Base-by-base conservation (phyloP, 306 rosid species). In the Cicer cuneatum region DNA sequence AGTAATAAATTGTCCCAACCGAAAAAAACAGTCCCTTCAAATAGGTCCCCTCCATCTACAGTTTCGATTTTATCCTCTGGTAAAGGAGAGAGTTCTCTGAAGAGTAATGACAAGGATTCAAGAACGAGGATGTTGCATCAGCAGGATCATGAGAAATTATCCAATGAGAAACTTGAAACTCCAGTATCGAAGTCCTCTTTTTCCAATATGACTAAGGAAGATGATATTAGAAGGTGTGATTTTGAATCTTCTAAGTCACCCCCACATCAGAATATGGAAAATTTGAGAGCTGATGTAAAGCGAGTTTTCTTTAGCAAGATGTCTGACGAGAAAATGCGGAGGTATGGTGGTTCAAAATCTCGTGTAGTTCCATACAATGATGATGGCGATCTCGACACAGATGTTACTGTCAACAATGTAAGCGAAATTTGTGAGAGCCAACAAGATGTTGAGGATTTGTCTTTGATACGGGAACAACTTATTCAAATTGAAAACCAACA, bases 401-500 rank as follows among this genome's bases (percentile, higher is more conserved):
- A 84, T 81, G 79, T 62, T 71, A 59, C 58, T 29, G 72, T 59
- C 74, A 79, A 84, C 59, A 80, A 75, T 71, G 74, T 66, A 16
- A 77, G 71, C 53, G 92, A 90, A 65, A 64, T 46, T 74, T 81
- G 82, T 69, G 98, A 89, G 79, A 86, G 71, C 76, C 87, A 74
- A 49, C 92, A 86, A 85, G 99, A 92, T 72, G 89, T 71, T 62
- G 98, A 90, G 81, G 92, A 87, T 74, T 84, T 95, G 80, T 86
- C 87, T 51, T 58, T 87, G 89, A 92, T 95, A 71, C 90, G 97
- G 5, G 96, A 87, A 41, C 98, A 95, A 67, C 98, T 95, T 64
- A 72, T 90, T 78, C 98, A 95, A 86, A 95, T 95, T 48, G 99
- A 95, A 88, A 92, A 90, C 82, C 99, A 92, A 82, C 98, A 95